A percentile compares a stretch with the other conserved stretches of the same genome.
These are phyloP conservation scores for Mycocentrospora acerina DNA, from an alignment of 2,329 filamentous ascomycete species.

Conservation along the genomic window DNA sequence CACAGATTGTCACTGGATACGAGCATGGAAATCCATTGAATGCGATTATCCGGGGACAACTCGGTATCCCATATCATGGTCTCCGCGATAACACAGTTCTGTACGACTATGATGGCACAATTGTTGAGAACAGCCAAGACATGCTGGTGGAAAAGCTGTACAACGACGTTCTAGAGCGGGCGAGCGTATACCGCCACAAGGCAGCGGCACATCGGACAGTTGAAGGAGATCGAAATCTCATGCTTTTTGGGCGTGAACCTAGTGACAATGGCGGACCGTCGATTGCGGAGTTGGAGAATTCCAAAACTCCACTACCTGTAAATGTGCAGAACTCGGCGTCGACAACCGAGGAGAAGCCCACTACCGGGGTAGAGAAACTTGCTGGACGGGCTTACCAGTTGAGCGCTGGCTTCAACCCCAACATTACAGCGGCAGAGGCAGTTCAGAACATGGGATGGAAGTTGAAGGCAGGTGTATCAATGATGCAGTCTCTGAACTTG, in stretches of 20 bases:
- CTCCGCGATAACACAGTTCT: slow-evolving; percentile 80
- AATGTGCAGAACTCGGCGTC: slow-evolving; percentile 51
- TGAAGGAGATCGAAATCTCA: slow-evolving; percentile 78
- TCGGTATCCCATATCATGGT: slow-evolving; percentile 82
- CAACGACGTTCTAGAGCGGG: slow-evolving; percentile 90
- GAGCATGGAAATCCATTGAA: slow-evolving; percentile 94
- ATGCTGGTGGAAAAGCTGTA: slow-evolving; percentile 86
- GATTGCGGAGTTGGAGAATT: slow-evolving; percentile 72
- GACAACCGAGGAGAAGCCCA: slow-evolving; percentile 47
- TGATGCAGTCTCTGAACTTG: slow-evolving; percentile 69
- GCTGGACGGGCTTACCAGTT: slow-evolving; percentile 70
- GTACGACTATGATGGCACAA: slow-evolving; percentile 77
- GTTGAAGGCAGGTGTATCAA: slow-evolving; percentile 63
- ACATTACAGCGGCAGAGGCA: slow-evolving; percentile 73
- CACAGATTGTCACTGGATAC: slow-evolving; percentile 97
- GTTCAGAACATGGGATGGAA: slow-evolving; percentile 82
- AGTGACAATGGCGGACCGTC: slow-evolving; percentile 58
- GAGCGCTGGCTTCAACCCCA: slow-evolving; percentile 67
- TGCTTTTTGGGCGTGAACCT: slow-evolving; percentile 81
- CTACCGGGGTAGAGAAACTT: slow-evolving; percentile 58
- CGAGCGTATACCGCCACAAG: slow-evolving; percentile 87
- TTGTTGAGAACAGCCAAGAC: slow-evolving; percentile 78
- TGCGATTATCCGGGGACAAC: slow-evolving; percentile 83
- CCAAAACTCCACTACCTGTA: slow-evolving; percentile 50
- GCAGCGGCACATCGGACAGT: slow-evolving; percentile 68